These are phyloP conservation scores for Botrytis hyacinthi DNA, from an alignment of 2,329 filamentous ascomycete species.

Conservation along the genomic window DNA sequence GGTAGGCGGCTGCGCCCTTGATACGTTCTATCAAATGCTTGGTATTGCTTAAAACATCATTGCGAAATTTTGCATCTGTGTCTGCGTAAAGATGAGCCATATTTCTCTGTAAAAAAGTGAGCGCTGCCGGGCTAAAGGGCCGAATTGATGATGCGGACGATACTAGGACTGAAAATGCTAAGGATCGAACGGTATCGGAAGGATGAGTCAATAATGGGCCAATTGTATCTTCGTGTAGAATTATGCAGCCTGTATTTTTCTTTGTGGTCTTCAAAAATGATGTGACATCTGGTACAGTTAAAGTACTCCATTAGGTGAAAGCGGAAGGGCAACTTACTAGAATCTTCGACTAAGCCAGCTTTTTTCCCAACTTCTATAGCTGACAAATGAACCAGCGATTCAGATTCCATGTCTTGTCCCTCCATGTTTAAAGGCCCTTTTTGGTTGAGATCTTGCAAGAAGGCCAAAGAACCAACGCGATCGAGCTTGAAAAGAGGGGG, in stretches of 20 bases:
- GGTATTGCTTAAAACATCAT: slow-evolving; percentile 72
- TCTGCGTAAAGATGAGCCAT: slow-evolving; percentile 76
- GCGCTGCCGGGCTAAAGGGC: slow-evolving; percentile 62
- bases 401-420: slow-evolving; percentile 48
- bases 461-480: slow-evolving; percentile 50
- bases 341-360: slow-evolving; percentile 65
- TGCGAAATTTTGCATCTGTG: slow-evolving; percentile 80
- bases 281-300: slow-evolving; percentile 27
- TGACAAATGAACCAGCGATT: slow-evolving; percentile 61
- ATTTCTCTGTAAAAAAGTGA: slow-evolving; percentile 62
- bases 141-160: slow-evolving; percentile 72
- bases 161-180: slow-evolving; percentile 78
- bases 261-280: slow-evolving; percentile 42
- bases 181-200: slow-evolving; percentile 66
- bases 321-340: slow-evolving; percentile 45
- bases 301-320: slow-evolving; percentile 4
- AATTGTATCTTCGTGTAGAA: slow-evolving; percentile 47
- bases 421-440: slow-evolving; percentile 48
- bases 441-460: slow-evolving; percentile 58
- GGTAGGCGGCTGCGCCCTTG: slow-evolving; percentile 60
- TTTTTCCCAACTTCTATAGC: slow-evolving; percentile 72
- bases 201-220: slow-evolving; percentile 54
- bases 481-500: slow-evolving; percentile 61
- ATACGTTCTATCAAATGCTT: slow-evolving; percentile 76
- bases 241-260: slow-evolving; percentile 36